Evolutionary conservation across 2,329 filamentous ascomycete species (phyloP), one percentile per base, ranked within the genome.

Genomic region (Fusarium nygamai): DNA sequence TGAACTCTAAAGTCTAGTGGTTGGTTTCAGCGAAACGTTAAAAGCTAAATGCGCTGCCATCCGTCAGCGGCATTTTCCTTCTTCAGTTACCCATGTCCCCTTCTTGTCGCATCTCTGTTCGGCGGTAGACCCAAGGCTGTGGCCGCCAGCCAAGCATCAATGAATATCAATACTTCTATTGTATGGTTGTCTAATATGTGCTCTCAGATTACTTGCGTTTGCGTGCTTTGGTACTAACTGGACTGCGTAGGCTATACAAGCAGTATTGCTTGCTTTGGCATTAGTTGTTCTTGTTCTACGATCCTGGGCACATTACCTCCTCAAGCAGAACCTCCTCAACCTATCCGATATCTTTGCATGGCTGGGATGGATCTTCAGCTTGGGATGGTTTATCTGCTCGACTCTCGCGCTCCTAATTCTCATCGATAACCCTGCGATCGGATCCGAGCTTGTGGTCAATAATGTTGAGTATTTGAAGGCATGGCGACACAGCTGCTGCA

Each of bases 351-450:
- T 41, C 2, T 63, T 69, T 4, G 64, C 66, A 7, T 69, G 66
- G 66, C 43, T 43, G 9, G 66, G 66, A 17, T 69, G 64, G 64
- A 5, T 64, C 11, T 69, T 69, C 8, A 69, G 64, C 7, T 29
- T 69, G 8, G 66, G 66, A 29, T 69, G 66, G 66, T 69, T 69
- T 4, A 69, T 69, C n/a, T 69, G 64, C 27, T 69, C 66, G 31
- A 69, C 66, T 8, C 39, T 69, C 7, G 66, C 66, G 13, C 57
- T 69, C 3, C 29, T 19, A n/a, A 64, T 64, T 4, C 48, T 69
- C 6, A 69, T 69, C 14, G 43, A 69, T 3, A 69, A 47, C 17
- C 66, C 66, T 12, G 56, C 66, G 2, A n/a, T 56, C 8, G 67
- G 64, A 7, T 3, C 24, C 0, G 66, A 69, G 11, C 64, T 69